Evolutionary conservation across 805 yeast genomes (phyloP), one percentile per base, ranked within the genome.

Genomic region (Metschnikowia baotianmanensis): DNA sequence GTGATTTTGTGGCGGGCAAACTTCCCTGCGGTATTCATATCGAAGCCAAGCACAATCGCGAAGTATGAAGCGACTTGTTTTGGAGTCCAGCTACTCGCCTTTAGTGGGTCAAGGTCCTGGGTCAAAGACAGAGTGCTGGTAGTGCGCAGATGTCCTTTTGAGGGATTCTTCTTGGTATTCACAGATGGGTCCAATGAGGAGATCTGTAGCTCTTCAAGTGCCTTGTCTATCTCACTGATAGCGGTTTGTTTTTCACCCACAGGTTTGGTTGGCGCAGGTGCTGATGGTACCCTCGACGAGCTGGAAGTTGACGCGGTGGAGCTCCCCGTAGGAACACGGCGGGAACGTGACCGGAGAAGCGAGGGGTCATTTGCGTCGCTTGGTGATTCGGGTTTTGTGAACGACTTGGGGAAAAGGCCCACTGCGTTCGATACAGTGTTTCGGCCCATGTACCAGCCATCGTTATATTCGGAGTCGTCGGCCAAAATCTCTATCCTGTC

Each of bases 361-460:
- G 74, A 28, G 6, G 53, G 46, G 12, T 32, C 21, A 30, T 32
- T 13, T 34, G 34, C 32, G 25, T 35, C 42, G n/a, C 38, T 16
- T 11, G 41, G 40, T 9, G 45, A 39, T 23, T 38, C 41, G 7
- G 76, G 58, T 51, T 82, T 82, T 1, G 97, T 90, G 61, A 91
- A 91, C 3, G 88, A 80, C 50, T 85, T 86, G 11, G 99, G 99
- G 57, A 89, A 93, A 30, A 91, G 67, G 0, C 99, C 99, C 10
- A 87, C 91, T 38, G 77, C 75, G 39, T 78, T 77, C 0, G 91
- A 81, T 36, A 76, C 57, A 36, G 87, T 57, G 52, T 90, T 90
- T 45, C 79, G 81, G 3, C 96, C 96, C 73, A 86, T 84, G 58
- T 83, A 93, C 99, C 99, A 93, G 13, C 98, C 97, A 62, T 93